Evolutionary conservation across 352 stramenopile genomes (phyloP), one percentile per base, ranked within the genome.

Genomic region (Phytopythium boreale): DNA sequence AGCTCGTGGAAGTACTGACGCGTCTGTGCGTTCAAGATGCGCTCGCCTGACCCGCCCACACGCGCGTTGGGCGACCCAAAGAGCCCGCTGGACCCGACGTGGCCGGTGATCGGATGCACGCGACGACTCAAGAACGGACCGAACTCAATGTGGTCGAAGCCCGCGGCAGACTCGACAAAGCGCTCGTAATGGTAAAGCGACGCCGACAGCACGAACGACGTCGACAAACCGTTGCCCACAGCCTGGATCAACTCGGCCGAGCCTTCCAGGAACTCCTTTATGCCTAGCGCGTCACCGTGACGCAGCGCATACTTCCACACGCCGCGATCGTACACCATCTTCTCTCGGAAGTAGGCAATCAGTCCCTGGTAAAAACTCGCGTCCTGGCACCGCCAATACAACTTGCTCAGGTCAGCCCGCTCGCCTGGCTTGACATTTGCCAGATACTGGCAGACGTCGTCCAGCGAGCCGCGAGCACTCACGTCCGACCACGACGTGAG

Each of bases 401-500:
- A n/a, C 20, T 64, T 59, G 14, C 61, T 37, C 55, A 71, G 74
- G 53, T 84, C 75, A 17, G 67, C 61, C 12, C 59, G 63, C n/a
- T 83, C 55, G 22, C 63, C 61, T 44, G 76, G 59, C 46, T 67
- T 74, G 9, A 58, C 26, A 41, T 74, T 63, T 15, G 67, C 26
- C 43, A 80, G 62, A 26, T 64, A 75, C 4, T 61, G 44, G 36
- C 87, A 19, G 27, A 89, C 67, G 36, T 87, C 80, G 34, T 79
- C 68, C 2, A 84, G 27, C 17, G 71, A 80, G 0, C 79, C 81
- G 20, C 79, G 65, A 4, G 75, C 61, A 14, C 72, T 72, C 4
- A 92, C 76, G 41, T 90, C 82, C 27, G 36, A 69, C 84, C 84
- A 92, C 20, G 80, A 88, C 24, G 69, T 67, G 22, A 82, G 67